A percentile compares a stretch with the other conserved stretches of the same genome.
Conservation (phyloP, 805 yeast genomes). For the Candida coquimbonensis region DNA sequence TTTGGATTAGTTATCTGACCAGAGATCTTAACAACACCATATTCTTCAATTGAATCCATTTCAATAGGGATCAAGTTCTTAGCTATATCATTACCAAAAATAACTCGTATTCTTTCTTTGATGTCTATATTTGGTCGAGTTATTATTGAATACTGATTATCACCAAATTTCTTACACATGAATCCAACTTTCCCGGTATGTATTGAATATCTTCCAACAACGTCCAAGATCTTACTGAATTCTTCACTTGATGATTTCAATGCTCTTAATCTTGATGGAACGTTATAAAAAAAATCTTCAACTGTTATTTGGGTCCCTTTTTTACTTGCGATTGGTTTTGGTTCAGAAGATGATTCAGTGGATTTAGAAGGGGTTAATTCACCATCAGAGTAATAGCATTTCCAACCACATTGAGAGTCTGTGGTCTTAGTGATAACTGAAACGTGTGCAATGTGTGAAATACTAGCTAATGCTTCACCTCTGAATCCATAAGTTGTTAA, state of each 20-base stretch:
- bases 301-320: slow-evolving; percentile 80
- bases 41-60: slow-evolving; percentile 22
- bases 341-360: slow-evolving; percentile 31
- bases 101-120: slow-evolving; percentile 63
- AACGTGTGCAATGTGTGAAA: slow-evolving; percentile 81
- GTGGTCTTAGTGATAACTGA: slow-evolving; percentile 70
- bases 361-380: slow-evolving; percentile 39
- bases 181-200: slow-evolving; percentile 67
- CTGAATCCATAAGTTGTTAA: slow-evolving; percentile 87
- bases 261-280: slow-evolving; percentile 69
- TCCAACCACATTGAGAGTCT: slow-evolving; percentile 62
- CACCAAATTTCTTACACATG: slow-evolving; percentile 75
- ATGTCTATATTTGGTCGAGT: slow-evolving; percentile 43
- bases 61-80: slow-evolving; percentile 50
- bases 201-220: slow-evolving; percentile 75
- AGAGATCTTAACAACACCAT: slow-evolving; percentile 44
- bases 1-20: slow-evolving; percentile 72
- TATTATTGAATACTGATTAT: slow-evolving; percentile 56
- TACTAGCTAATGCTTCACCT: slow-evolving; percentile 94
- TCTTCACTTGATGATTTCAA: slow-evolving; percentile 67
- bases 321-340: slow-evolving; percentile 77
- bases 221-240: slow-evolving; percentile 68
- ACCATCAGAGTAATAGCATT: slow-evolving; percentile 63
- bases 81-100: slow-evolving; percentile 68
- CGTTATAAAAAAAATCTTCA: slow-evolving; percentile 85